Evolutionary conservation across 177 flowering plant genomes (phyloP).

Genomic region (Vitis hybrid): DNA sequence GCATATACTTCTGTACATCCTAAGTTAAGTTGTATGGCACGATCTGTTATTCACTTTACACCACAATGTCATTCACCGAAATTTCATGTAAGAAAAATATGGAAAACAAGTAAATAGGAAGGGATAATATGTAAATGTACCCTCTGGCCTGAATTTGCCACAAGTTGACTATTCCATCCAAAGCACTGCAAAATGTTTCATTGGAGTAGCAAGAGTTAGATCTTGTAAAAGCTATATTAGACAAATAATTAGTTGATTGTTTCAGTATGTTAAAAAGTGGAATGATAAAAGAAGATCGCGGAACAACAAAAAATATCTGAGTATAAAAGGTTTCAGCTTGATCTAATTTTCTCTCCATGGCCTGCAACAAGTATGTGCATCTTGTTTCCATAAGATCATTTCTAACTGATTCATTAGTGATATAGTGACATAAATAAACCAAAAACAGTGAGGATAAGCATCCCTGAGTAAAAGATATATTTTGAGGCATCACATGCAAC

Average conservation of each 20-base stretch:
- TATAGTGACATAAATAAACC: background rate
- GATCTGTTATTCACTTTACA: background rate
- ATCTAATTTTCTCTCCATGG: background rate
- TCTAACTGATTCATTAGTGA: background rate
- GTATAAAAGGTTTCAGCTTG: background rate
- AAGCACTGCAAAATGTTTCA: slow-evolving; percentile 56
- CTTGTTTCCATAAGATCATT: background rate
- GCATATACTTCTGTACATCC: background rate
- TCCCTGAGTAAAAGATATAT: no score
- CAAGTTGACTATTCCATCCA: slow-evolving; percentile 86
- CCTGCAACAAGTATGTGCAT: background rate
- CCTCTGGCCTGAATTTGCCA: slow-evolving; percentile 86
- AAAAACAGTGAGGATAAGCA: background rate
- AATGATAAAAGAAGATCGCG: background rate
- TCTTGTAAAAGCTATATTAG: background rate
- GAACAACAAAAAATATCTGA: background rate
- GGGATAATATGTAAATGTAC: slow-evolving; percentile 29
- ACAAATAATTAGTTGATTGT: background rate
- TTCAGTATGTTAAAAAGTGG: background rate
- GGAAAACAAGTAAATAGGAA: background rate
- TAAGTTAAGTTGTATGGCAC: background rate
- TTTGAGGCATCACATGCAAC: no score
- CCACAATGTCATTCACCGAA: background rate
- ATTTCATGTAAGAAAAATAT: background rate
- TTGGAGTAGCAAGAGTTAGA: slow-evolving; percentile 14